phyloP scores from a whole-genome alignment of 768 basidiomycete genomes.

The Tricholoma bakamatsutake region DNA sequence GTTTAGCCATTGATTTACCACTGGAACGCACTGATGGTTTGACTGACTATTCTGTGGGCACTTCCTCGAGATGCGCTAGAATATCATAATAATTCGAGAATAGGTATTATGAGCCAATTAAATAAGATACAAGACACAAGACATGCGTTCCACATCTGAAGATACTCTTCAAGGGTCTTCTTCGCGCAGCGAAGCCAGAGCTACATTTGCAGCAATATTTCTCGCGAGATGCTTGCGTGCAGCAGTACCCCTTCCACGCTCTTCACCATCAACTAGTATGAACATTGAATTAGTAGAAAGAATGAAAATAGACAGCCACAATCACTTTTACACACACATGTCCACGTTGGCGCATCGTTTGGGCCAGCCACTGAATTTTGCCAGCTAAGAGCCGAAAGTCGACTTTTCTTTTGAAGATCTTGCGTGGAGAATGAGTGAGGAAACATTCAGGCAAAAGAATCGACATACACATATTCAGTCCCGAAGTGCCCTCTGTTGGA shows the following conservation, averaged over 20 bases:
- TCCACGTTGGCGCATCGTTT: constrained; percentile 47
- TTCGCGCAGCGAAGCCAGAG: constrained; percentile 32
- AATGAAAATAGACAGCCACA: constrained; percentile 1
- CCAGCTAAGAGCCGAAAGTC: constrained; percentile 48
- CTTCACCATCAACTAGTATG: constrained; percentile 44
- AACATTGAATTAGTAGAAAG: constrained; percentile 8
- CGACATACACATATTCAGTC: constrained; percentile 32
- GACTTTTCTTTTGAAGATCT: constrained; percentile 51
- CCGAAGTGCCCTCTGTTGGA: constrained; percentile 24
- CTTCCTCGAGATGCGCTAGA: not conserved
- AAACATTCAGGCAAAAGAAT: not conserved
- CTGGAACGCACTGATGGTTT: not conserved
- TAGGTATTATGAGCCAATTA: constrained; percentile 1
- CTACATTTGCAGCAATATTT: constrained; percentile 40
- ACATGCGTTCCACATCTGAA: not conserved
- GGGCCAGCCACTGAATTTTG: constrained; percentile 39
- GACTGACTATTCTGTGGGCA: not conserved
- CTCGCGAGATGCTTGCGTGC: constrained; percentile 45
- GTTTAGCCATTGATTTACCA: not conserved
- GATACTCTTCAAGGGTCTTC: constrained; percentile 7
- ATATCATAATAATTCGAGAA: constrained; percentile 1
- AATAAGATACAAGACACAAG: constrained; percentile 1
- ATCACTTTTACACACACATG: constrained; percentile 53
- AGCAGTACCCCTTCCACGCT: constrained; percentile 44
- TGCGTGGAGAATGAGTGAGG: constrained; percentile 3